Evolutionary conservation across 768 basidiomycete genomes (phyloP).

Genomic region (Coprinellus aureogranulatus): DNA sequence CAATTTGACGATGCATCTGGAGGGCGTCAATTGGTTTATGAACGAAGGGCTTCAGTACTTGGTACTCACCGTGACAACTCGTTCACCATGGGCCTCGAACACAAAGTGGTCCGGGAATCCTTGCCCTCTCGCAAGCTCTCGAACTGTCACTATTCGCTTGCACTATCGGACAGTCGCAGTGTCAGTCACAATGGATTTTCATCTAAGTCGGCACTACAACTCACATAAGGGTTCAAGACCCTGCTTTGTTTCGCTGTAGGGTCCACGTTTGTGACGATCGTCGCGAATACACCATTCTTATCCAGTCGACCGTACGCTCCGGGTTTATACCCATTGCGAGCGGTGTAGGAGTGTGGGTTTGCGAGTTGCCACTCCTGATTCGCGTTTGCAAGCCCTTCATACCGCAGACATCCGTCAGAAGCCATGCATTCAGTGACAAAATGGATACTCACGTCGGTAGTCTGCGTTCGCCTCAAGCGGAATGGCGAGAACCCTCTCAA

Average conservation of each 20-base stretch:
- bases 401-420: no score
- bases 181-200: neutral
- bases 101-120: slow-evolving; percentile 77
- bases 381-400: no score
- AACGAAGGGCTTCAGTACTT: neutral
- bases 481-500: slow-evolving; percentile 61
- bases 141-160: slow-evolving; percentile 66
- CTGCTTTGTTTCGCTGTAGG: slow-evolving; percentile 76
- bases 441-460: slow-evolving; percentile 49
- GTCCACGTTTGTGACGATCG: slow-evolving; percentile 75
- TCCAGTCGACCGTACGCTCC: slow-evolving; percentile 65
- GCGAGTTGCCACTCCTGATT: slow-evolving; percentile 56
- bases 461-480: slow-evolving; percentile 60
- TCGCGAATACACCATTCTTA: slow-evolving; percentile 55
- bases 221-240: slow-evolving; percentile 66
- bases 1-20: slow-evolving; percentile 79
- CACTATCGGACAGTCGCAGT: slow-evolving; percentile 39
- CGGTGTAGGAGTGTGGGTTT: slow-evolving; percentile 60
- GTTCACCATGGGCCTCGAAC: slow-evolving; percentile 52
- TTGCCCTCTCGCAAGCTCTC: slow-evolving; percentile 77
- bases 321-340: slow-evolving; percentile 46
- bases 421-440: neutral
- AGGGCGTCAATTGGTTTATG: neutral
- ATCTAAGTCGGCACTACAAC: slow-evolving; percentile 17
- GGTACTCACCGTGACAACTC: slow-evolving; percentile 56